Evolutionary conservation across 2,329 filamentous ascomycete species (phyloP).

Genomic region (Arthroderma sp.): DNA sequence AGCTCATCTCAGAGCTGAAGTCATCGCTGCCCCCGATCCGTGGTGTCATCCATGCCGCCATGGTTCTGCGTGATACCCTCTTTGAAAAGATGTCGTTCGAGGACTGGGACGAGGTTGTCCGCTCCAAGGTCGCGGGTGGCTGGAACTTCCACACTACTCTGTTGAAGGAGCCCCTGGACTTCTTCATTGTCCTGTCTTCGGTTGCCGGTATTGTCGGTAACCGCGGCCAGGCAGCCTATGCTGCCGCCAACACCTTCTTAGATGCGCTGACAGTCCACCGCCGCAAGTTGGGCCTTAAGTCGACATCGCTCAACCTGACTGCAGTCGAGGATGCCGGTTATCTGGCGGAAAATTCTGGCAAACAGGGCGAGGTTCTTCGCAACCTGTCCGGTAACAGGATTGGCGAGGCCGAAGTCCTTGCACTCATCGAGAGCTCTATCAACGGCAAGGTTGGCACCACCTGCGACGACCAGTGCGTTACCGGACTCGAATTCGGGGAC

Average conservation of each 20-base stretch:
- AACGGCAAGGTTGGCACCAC: not conserved
- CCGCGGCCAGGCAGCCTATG: constrained; percentile 19
- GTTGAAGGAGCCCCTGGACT: constrained; percentile 18
- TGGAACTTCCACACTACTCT: constrained; percentile 22
- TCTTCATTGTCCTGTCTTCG: constrained; percentile 18
- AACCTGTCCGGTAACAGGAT: not conserved
- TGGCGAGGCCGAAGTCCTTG: constrained; percentile 13
- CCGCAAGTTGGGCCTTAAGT: not conserved
- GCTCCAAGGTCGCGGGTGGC: constrained; percentile 33
- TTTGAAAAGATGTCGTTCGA: constrained; percentile 25
- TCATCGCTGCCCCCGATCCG: not conserved
- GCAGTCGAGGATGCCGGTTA: not conserved
- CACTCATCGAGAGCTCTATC: constrained; percentile 5
- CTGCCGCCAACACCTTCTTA: constrained; percentile 18
- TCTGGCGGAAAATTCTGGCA: not conserved
- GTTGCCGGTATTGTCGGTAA: constrained; percentile 9
- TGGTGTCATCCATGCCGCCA: constrained; percentile 36
- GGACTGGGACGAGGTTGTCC: constrained; percentile 20
- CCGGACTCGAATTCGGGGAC: not conserved
- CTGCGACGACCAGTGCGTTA: not conserved
- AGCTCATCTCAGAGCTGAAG: not conserved
- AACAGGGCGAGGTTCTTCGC: not conserved
- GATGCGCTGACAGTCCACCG: constrained; percentile 16
- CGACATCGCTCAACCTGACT: constrained; percentile 10
- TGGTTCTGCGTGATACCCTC: constrained; percentile 33